phyloP scores from a whole-genome alignment of 495 filamentous ascomycete species.

The Annulohypoxylon maeteangense region DNA sequence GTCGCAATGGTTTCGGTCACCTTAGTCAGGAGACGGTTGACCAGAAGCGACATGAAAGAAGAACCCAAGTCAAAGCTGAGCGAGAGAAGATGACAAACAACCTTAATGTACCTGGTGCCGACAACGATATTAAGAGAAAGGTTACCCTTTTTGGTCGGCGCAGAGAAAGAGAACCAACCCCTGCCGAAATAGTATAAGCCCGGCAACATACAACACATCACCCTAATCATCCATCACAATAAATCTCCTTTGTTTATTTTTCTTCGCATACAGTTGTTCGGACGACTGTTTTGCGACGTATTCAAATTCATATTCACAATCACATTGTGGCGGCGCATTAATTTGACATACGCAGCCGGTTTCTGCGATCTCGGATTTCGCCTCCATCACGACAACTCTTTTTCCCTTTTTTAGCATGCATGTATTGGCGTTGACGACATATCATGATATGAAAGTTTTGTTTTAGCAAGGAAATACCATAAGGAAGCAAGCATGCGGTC shows the following conservation, averaged over 20 bases:
- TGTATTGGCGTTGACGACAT: constrained; percentile 39
- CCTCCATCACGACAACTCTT: constrained; percentile 4
- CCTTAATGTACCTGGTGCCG: constrained; percentile 6
- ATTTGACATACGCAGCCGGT: constrained; percentile 28
- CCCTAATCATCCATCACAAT: constrained; percentile 25
- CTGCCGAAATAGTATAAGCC: constrained; percentile 46
- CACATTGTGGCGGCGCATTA: neutral
- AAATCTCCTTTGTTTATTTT: constrained; percentile 23
- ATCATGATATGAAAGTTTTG: constrained; percentile 29
- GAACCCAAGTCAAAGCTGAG: constrained; percentile 56
- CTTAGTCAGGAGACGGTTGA: constrained; percentile 75
- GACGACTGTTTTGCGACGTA: constrained; percentile 3
- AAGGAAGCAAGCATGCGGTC: constrained; percentile 12
- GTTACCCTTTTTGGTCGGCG: constrained; percentile 54
- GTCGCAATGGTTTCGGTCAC: constrained; percentile 86
- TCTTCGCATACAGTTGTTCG: neutral
- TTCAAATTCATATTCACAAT: neutral
- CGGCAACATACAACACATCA: constrained; percentile 24
- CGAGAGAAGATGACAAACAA: constrained; percentile 49
- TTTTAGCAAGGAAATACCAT: constrained; percentile 38
- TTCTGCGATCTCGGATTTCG: constrained; percentile 20
- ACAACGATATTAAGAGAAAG: constrained; percentile 48
- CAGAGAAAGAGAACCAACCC: constrained; percentile 46
- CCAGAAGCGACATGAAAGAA: constrained; percentile 67
- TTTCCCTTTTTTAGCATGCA: constrained; percentile 33